Conservation (phyloP, 73 alveolate species). For the Paramecium pentaurelia region DNA sequence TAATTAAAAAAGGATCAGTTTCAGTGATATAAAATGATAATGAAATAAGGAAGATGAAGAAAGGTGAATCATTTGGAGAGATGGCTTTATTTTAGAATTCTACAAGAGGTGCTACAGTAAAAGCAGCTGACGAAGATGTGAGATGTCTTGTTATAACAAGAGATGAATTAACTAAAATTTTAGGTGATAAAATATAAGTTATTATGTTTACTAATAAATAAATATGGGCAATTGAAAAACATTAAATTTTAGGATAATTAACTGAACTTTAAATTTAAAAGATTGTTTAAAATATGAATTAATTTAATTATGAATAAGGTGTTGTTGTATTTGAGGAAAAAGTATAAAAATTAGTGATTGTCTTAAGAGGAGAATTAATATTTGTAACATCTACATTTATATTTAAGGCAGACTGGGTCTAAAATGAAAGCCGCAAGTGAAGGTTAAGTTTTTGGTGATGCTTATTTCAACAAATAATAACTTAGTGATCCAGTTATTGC, state of each 20-base stretch:
- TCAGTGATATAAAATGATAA: slow-evolving; percentile 35
- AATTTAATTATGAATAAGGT: slow-evolving; percentile 23
- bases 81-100: slow-evolving; percentile 70
- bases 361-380: slow-evolving; percentile 60
- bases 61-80: slow-evolving; percentile 84
- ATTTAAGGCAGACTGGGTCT: slow-evolving; percentile 42
- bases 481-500: slow-evolving; percentile 57
- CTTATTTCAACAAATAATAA: slow-evolving; percentile 8
- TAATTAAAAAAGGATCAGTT: slow-evolving; percentile 61
- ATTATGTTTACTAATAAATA: slow-evolving; percentile 39
- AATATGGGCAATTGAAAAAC: slow-evolving; percentile 54
- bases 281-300: not conserved
- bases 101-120: slow-evolving; percentile 72
- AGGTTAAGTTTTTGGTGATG: slow-evolving; percentile 13
- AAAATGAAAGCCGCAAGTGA: slow-evolving; percentile 21
- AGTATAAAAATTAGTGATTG: not conserved
- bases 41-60: slow-evolving; percentile 49
- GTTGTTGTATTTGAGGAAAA: not conserved
- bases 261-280: slow-evolving; percentile 2
- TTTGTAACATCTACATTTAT: slow-evolving; percentile 23
- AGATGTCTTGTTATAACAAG: slow-evolving; percentile 59
- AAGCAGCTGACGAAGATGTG: slow-evolving; percentile 62
- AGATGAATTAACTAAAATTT: slow-evolving; percentile 50
- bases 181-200: slow-evolving; percentile 52
- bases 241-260: not conserved